phyloP scores from a whole-genome alignment of 768 basidiomycete genomes.

The Suillus weaverae region DNA sequence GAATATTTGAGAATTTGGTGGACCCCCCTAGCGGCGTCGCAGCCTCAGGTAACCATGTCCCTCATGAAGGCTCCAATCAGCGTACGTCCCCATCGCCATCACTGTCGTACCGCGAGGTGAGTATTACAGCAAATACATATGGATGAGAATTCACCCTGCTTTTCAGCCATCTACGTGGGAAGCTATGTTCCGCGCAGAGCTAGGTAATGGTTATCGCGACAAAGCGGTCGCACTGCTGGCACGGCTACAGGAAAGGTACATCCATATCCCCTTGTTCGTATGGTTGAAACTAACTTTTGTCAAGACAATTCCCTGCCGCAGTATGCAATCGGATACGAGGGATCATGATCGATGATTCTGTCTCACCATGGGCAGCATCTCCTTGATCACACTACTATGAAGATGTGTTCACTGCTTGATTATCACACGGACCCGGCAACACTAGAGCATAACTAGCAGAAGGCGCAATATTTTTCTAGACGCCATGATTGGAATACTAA shows the following conservation, averaged over 20 bases:
- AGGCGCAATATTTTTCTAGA: conserved; percentile 11
- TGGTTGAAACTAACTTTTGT: conserved; percentile 13
- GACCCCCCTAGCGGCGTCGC: conserved; percentile 86
- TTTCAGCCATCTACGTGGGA: conserved; percentile 89
- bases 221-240: conserved; percentile 68
- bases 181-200: conserved; percentile 90
- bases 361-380: conserved; percentile 41
- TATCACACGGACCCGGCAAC: conserved; percentile 2
- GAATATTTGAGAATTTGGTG: conserved; percentile 74
- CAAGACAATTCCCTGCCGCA: conserved; percentile 72
- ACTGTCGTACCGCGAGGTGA: conserved; percentile 38
- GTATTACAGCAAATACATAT: not conserved
- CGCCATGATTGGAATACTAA: conserved; percentile 4
- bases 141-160: conserved; percentile 4
- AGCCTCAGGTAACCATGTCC: conserved; percentile 84
- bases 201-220: conserved; percentile 72
- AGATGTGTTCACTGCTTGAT: conserved; percentile 6
- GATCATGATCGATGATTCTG: conserved; percentile 72
- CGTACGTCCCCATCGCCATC: conserved; percentile 37
- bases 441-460: not conserved
- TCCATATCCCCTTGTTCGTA: conserved; percentile 10
- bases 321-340: conserved; percentile 80
- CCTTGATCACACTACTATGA: conserved; percentile 12
- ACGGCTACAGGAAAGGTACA: conserved; percentile 71
- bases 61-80: conserved; percentile 47